Evolutionary conservation across 2,329 filamentous ascomycete species (phyloP), one percentile per base, ranked within the genome.

Genomic region (Talaromyces sp.): DNA sequence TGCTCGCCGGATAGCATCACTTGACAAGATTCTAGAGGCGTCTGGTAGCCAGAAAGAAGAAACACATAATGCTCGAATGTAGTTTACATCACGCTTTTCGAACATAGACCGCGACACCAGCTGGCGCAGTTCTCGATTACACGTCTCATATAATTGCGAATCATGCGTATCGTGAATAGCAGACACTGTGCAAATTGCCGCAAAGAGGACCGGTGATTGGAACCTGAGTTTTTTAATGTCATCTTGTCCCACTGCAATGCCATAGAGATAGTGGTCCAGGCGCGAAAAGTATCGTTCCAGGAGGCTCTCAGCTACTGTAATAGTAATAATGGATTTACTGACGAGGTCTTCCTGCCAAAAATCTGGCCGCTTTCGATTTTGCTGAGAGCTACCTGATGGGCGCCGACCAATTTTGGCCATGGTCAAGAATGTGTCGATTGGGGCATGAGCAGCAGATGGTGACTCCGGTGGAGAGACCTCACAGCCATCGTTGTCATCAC

Each of bases 31-130:
- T 70, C 66, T 74, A 70, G 56, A 79, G 3, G 81, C 75, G 64
- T 82, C 79, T 11, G 77, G 76, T 0, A 82, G 71, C 80, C 80
- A 82, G 64, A 81, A 82, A 0, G 79, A 77, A 17, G 74, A 79
- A 51, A 82, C 77, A 58, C 79, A 81, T 24, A 82, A 69, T 1
- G 79, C 80, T 19, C 78, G 73, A 52, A 82, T 71, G 57, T 78
- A 76, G 58, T 81, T 78, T 21, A 77, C 68, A 19, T 69, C 74
- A 9, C 77, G 76, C 38, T 78, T 75, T 60, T 80, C 77, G 55
- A 81, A 82, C 67, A 81, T 75, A 0, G 77, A 76, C 31, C 74
- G 73, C 10, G 79, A 73, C 53, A 81, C 76, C 2, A 80, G 69
- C 0, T 74, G 70, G 13, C 77, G 75, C 59, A 80, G 79, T 63